phyloP scores from a whole-genome alignment of 306 rosid genomes.

The Aeschynomene evenia region DNA sequence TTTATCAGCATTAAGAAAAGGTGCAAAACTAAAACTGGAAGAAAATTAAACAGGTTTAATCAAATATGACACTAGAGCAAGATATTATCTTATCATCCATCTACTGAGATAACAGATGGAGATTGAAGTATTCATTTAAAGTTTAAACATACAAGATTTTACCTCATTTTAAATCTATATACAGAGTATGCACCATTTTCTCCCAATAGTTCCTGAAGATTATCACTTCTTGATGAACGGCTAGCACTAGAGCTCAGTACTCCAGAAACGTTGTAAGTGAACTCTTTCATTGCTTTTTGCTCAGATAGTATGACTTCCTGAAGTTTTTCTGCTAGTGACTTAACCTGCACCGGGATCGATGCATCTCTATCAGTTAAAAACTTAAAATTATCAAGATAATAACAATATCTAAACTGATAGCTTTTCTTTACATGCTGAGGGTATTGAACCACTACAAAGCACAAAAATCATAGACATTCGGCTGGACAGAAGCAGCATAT shows the following conservation, averaged over 20 bases:
- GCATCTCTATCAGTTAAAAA: background rate
- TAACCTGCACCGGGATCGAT: constrained; percentile 47
- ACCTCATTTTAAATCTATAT: constrained; percentile 74
- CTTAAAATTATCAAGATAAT: background rate
- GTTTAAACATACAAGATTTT: constrained; percentile 17
- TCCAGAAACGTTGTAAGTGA: constrained; percentile 67
- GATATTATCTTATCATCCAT: constrained; percentile 1
- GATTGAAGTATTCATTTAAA: too few species aligned
- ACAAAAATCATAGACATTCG: constrained; percentile 10
- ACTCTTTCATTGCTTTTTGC: constrained; percentile 48
- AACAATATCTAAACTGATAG: background rate
- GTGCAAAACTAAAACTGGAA: background rate
- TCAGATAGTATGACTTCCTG: constrained; percentile 60
- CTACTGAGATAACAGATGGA: constrained; percentile 15
- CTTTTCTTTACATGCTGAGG: background rate
- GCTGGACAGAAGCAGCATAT: background rate
- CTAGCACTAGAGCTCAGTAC: constrained; percentile 64
- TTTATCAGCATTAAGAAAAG: background rate
- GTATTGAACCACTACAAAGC: constrained; percentile 15
- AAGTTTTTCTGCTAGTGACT: constrained; percentile 59
- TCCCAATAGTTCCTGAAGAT: constrained; percentile 60
- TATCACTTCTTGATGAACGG: constrained; percentile 53
- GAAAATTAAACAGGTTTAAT: too few species aligned
- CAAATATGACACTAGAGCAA: background rate
- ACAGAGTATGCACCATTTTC: constrained; percentile 46